Evolutionary conservation across 139 green algal species (phyloP).

Genomic region (Dunaliella primolecta): DNA sequence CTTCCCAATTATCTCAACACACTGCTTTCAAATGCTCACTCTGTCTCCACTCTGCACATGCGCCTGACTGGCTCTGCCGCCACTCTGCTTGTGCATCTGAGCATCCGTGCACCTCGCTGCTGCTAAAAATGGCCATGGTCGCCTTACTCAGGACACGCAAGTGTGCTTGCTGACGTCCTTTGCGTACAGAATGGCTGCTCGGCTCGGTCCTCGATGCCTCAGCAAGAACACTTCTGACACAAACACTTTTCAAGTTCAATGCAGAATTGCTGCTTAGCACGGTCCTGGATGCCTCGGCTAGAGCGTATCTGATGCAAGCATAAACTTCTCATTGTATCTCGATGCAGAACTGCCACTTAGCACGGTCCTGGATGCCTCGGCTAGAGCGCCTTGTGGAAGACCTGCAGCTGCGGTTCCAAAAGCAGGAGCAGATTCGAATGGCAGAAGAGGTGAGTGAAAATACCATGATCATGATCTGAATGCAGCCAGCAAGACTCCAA

Average conservation of each 20-base stretch:
- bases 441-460: background rate
- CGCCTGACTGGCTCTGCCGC: no score
- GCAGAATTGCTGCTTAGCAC: slow-evolving; percentile 74
- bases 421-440: slow-evolving; percentile 13
- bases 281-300: no score
- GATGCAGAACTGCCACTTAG: slow-evolving; percentile 89
- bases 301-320: background rate
- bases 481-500: no score
- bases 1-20: no score
- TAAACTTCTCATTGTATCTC: background rate
- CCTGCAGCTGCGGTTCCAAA: slow-evolving; percentile 16
- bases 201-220: no score
- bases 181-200: background rate
- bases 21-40: no score
- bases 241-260: slow-evolving; percentile 20
- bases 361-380: slow-evolving; percentile 72
- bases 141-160: no score
- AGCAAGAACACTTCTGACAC: background rate
- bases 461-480: background rate
- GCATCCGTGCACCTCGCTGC: no score
- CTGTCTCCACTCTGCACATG: no score
- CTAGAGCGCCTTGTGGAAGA: slow-evolving; percentile 48
- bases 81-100: no score
- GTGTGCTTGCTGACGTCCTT: no score
- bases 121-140: no score